Evolutionary conservation across 352 stramenopile genomes (phyloP), one percentile per base, ranked within the genome.

Genomic region (Pythium biforme): DNA sequence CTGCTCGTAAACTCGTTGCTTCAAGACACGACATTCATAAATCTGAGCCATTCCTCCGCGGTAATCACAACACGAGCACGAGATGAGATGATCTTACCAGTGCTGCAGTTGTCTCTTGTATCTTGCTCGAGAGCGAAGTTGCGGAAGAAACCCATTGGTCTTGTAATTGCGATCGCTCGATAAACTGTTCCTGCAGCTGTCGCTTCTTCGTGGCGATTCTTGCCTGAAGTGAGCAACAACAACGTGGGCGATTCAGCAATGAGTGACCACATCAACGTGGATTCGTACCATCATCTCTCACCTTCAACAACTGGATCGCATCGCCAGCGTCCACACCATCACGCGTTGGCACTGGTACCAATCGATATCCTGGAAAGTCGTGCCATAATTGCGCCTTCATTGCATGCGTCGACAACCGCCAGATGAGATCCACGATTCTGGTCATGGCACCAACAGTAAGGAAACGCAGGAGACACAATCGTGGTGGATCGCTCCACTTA

Each of bases 371-470:
- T 9, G 59, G n/a, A 33, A 69, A 63, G 26, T 77, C 61, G 0
- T 55, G 62, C 19, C 49, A 46, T 3, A 84, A 8, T 25, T 65
- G 37, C 12, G 29, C 52, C 64, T 79, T 79, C 46, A 87, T 50
- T 2, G 62, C 73, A 11, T 80, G 55, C 9, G 69, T 87, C 19
- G 75, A 78, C 7, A 88, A 15, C 17, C 78, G 64, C 78, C 78
- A 88, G 11, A 88, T 37, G 20, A 88, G 58, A 60, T 88, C 78
- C 1, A 88, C 63, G 1, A 83, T 68, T 12, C 78, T 88, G 40
- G 3, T 25, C 5, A 43, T 9, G 17, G 2, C 27, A 41, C 12
- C 15, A 39, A 8, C 9, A 11, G 14, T 3, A 26, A 19, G 12
- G 14, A 31, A 51, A 54, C 17, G 39, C 20, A 47, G 25, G 19